These are phyloP conservation scores for Candida ulmi DNA, from an alignment of 805 yeast genomes.

Conservation along the genomic window DNA sequence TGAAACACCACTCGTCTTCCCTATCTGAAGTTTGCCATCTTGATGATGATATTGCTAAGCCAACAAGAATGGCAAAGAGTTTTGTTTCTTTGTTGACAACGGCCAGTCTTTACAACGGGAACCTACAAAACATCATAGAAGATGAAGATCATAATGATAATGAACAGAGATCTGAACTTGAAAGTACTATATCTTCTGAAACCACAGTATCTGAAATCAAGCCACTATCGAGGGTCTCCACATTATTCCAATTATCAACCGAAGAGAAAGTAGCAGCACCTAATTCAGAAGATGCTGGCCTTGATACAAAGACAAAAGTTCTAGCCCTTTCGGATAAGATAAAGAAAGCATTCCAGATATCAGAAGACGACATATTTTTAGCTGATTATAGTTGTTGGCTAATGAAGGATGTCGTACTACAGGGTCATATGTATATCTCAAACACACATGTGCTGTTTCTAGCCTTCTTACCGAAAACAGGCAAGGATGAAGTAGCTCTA, in stretches of 20 bases:
- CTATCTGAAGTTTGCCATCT: not conserved
- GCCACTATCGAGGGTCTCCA: constrained; percentile 6
- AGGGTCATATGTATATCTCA: constrained; percentile 81
- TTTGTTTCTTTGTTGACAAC: constrained; percentile 52
- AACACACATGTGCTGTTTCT: constrained; percentile 59
- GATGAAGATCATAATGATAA: not conserved
- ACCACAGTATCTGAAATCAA: not conserved
- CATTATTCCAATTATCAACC: constrained; percentile 27
- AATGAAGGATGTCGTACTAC: constrained; percentile 72
- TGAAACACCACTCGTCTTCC: not conserved
- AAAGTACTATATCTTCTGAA: not conserved
- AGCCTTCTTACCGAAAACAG: constrained; percentile 66
- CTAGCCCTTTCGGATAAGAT: constrained; percentile 31
- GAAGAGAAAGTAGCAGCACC: constrained; percentile 6
- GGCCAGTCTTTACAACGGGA: constrained; percentile 41
- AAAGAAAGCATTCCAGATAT: constrained; percentile 35
- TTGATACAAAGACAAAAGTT: constrained; percentile 22
- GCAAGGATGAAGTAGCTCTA: constrained; percentile 35
- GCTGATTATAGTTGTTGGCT: constrained; percentile 77
- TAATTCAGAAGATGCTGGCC: not conserved
- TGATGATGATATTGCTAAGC: constrained; percentile 28
- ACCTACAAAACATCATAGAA: constrained; percentile 27
- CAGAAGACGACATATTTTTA: constrained; percentile 48
- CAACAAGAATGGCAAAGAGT: constrained; percentile 43
- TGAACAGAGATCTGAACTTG: not conserved